phyloP scores from a whole-genome alignment of 805 yeast species.

The Candida saitoana region DNA sequence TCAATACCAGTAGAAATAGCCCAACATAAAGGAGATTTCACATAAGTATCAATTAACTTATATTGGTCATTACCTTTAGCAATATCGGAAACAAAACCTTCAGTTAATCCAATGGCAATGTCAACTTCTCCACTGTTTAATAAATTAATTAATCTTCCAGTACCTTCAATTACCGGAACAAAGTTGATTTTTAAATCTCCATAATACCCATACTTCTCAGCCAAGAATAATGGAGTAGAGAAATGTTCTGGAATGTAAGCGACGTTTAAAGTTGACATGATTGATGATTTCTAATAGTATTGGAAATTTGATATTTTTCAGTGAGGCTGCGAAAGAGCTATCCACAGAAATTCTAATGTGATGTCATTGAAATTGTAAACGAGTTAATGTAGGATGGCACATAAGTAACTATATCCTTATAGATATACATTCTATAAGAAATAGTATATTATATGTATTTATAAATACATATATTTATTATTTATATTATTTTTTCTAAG shows the following conservation, averaged over 20 bases:
- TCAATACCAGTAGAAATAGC: slow-evolving; percentile 73
- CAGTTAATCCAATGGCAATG: slow-evolving; percentile 84
- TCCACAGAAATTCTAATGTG: too few species aligned
- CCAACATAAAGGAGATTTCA: slow-evolving; percentile 85
- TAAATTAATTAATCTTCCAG: slow-evolving; percentile 80
- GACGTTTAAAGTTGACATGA: slow-evolving; percentile 39
- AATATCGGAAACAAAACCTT: slow-evolving; percentile 81
- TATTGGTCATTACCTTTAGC: slow-evolving; percentile 66
- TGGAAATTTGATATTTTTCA: too few species aligned
- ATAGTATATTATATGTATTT: too few species aligned
- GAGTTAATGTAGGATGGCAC: too few species aligned
- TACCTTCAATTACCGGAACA: slow-evolving; percentile 76
- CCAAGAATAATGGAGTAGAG: slow-evolving; percentile 79
- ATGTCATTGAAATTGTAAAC: too few species aligned
- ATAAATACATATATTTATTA: too few species aligned
- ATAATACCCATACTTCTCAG: slow-evolving; percentile 56
- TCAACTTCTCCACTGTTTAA: slow-evolving; percentile 63
- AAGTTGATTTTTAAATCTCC: slow-evolving; percentile 54
- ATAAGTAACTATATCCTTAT: too few species aligned
- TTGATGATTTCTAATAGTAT: too few species aligned
- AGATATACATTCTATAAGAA: too few species aligned
- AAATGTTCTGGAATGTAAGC: slow-evolving; percentile 93
- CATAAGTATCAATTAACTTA: slow-evolving; percentile 76
- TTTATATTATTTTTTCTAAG: too few species aligned
- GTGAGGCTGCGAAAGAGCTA: background rate